Percentiles rank a stretch among this genome's conserved stretches.
Evolutionary conservation across 1,139 yeast species (phyloP).

Genomic region (Blastobotrys serpentis): DNA sequence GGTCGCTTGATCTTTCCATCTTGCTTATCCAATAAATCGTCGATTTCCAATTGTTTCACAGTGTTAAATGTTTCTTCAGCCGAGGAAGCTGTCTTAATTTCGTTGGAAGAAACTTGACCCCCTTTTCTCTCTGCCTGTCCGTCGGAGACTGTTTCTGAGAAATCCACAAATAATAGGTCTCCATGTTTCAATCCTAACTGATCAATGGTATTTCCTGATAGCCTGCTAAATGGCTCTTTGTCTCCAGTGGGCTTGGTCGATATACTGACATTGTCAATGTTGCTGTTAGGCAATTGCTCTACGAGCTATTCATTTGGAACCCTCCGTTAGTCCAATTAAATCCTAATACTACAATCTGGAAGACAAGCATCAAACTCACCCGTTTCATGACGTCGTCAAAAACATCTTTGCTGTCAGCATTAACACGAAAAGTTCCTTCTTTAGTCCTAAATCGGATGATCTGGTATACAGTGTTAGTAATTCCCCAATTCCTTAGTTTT

Average conservation of each 20-base stretch:
- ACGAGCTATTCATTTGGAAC: constrained; percentile 26
- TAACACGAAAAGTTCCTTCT: constrained; percentile 76
- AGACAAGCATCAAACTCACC: constrained; percentile 37
- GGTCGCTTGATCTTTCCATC: constrained; percentile 73
- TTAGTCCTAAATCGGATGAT: constrained; percentile 77
- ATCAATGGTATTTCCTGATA: constrained; percentile 48
- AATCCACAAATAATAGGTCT: constrained; percentile 68
- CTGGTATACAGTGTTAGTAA: constrained; percentile 29
- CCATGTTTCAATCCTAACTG: constrained; percentile 73
- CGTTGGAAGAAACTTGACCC: neutral
- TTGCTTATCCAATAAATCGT: constrained; percentile 61
- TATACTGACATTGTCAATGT: constrained; percentile 27
- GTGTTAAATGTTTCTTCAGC: constrained; percentile 25
- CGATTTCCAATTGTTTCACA: constrained; percentile 52
- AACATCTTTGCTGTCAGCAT: constrained; percentile 48
- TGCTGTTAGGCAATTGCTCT: constrained; percentile 29
- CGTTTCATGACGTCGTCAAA: constrained; percentile 52
- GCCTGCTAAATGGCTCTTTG: constrained; percentile 47
- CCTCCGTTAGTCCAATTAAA: constrained; percentile 6
- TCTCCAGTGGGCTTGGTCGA: constrained; percentile 48
- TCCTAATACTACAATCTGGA: too few species aligned
- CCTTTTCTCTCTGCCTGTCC: constrained; percentile 1
- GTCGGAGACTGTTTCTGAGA: constrained; percentile 35
- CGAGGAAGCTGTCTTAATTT: neutral
- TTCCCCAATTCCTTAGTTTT: constrained; percentile 7